Base-by-base conservation (phyloP, 2,329 filamentous ascomycete genomes). In the Diaporthe vaccinii region DNA sequence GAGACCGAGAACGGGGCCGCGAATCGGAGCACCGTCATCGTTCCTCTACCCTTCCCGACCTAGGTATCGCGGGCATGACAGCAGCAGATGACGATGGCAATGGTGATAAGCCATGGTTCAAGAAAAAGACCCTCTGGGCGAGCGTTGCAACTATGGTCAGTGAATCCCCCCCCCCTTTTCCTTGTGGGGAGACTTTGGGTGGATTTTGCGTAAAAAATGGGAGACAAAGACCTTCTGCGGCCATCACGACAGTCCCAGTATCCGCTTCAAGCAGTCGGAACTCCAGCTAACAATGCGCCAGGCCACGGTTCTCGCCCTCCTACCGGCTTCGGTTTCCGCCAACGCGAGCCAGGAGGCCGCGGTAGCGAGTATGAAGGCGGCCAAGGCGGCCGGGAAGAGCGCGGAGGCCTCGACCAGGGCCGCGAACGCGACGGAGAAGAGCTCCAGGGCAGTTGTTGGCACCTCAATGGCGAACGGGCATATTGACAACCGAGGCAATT, bases 111-210 rank as follows among this genome's bases (percentile, higher is more conserved):
- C 61, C 72, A 12, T 74, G 72, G 72, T 74, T 74, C 51, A 74
- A 74, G 51, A 74, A 74, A 22, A 74, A 74, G 72, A 74, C 72
- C 4, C 39, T 74, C 2, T 74, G 72, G 72, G 39, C 72, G 39
- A 69, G 72, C 61, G 72, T 74, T 15, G 72, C 72, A 22, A 74
- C 61, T 6, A 57, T 74, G 58, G 65, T 68, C 31, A 53, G 62
- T 68, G 20, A 20, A 9, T 1, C 4, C 4, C 20, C 14, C n/a
- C 34, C 28, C 4, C 4, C 12, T 7, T 15, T n/a, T 22, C n/a
- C 3, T 51, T 53, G 4, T 6, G 20, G 25, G 2, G 62, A 8
- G 4, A n/a, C 5, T 34, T 28, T 17, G 8, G 62, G 10, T 49
- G 31, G 62, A 39, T 44, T 25, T n/a, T 39, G 44, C 31, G 44